Evolutionary conservation across 1,284 basidiomycete genomes (phyloP).

Genomic region (Irpex sp.): DNA sequence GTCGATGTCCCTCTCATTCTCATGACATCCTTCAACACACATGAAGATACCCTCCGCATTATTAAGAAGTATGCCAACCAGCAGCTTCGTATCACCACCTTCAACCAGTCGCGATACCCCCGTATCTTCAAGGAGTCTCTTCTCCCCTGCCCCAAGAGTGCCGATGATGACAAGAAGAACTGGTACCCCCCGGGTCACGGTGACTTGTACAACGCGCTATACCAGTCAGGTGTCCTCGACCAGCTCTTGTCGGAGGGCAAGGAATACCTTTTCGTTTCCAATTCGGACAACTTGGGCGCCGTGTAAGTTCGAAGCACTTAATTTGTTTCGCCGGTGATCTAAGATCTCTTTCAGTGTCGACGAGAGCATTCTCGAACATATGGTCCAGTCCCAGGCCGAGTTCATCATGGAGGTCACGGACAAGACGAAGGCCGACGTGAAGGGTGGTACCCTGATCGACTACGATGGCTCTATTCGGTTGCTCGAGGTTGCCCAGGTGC

Average conservation of each 20-base stretch:
- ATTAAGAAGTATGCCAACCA: conserved; percentile 99
- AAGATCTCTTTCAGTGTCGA: conserved; percentile 35
- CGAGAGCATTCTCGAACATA: conserved; percentile 83
- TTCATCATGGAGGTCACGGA: conserved; percentile 99
- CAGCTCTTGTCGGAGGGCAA: conserved; percentile 94
- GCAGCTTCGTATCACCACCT: conserved; percentile 92
- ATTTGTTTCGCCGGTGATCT: conserved; percentile 29
- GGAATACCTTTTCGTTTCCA: conserved; percentile 99
- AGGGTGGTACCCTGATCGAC: conserved; percentile 98
- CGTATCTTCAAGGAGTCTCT: conserved; percentile 96
- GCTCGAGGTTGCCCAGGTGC: conserved; percentile 98
- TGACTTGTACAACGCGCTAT: conserved; percentile 91
- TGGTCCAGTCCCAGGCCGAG: conserved; percentile 85
- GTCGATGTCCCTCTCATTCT: conserved; percentile 96
- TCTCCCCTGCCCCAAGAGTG: conserved; percentile 84
- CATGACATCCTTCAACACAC: conserved; percentile 99
- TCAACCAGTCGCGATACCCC: conserved; percentile 99
- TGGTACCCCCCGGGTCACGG: conserved; percentile 99
- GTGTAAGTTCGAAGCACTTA: conserved; percentile 51
- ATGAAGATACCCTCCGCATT: conserved; percentile 94
- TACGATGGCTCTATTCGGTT: conserved; percentile 94
- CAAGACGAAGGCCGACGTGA: conserved; percentile 99
- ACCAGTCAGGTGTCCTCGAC: conserved; percentile 95
- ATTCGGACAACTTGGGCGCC: conserved; percentile 98
- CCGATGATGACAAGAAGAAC: conserved; percentile 89